phyloP scores from a whole-genome alignment of 306 rosid species.

The Fragaria iinumae region DNA sequence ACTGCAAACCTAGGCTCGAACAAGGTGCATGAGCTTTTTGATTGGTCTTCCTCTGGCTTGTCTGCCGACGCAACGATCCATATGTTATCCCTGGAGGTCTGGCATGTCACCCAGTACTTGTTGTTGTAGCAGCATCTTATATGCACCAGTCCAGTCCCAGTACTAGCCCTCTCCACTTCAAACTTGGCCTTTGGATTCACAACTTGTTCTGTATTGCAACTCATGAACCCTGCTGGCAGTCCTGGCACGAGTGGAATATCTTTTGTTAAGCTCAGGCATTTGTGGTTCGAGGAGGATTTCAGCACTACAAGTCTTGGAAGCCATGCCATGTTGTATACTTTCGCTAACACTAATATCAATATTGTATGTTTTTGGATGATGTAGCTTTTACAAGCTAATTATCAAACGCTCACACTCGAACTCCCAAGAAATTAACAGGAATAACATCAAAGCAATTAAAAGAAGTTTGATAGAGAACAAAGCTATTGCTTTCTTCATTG shows the following conservation, averaged over 20 bases:
- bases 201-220: neutral
- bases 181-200: neutral
- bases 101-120: neutral
- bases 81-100: neutral
- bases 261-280: neutral
- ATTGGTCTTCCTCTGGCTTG: neutral
- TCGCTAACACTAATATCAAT: neutral
- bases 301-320: neutral
- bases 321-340: neutral
- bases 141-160: neutral
- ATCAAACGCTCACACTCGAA: too few species aligned
- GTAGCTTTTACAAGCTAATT: neutral
- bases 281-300: neutral
- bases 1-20: neutral
- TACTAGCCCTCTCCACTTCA: neutral
- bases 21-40: neutral
- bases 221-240: neutral
- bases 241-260: neutral
- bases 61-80: neutral
- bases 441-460: too few species aligned
- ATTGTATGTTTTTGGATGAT: neutral
- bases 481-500: too few species aligned
- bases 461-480: too few species aligned
- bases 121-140: neutral
- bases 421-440: too few species aligned